A percentile compares a stretch with the other conserved stretches of the same genome.
Evolutionary conservation across 163 green algal genomes (phyloP).

Genomic region (Scenedesmus sp.): DNA sequence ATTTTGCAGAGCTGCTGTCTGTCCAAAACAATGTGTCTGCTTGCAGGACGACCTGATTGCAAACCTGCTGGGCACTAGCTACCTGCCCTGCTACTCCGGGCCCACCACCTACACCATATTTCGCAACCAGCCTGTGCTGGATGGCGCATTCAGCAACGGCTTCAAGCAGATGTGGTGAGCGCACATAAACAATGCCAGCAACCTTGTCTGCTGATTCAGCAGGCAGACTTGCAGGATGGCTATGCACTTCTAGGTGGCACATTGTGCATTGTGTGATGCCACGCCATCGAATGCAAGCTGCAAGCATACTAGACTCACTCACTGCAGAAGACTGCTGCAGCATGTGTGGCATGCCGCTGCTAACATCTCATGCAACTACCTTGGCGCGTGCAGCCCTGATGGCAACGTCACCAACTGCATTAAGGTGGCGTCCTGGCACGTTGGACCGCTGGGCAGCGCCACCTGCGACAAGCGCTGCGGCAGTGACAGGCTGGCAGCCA

Average conservation of each 20-base stretch:
- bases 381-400: background rate
- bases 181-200: background rate
- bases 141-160: conserved; percentile 22
- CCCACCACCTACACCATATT: conserved; percentile 28
- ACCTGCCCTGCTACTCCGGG: conserved; percentile 6
- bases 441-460: background rate
- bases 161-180: conserved; percentile 30
- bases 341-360: background rate
- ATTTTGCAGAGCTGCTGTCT: background rate
- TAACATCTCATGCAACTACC: background rate
- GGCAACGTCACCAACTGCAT: background rate
- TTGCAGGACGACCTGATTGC: conserved; percentile 15
- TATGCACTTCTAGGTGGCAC: background rate
- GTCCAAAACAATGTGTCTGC: background rate
- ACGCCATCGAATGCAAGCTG: background rate
- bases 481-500: background rate
- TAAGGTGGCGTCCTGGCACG: conserved; percentile 1
- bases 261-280: background rate
- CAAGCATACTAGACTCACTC: background rate
- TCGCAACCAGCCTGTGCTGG: conserved; percentile 34
- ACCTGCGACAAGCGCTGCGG: conserved; percentile 9
- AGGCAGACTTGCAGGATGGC: too few relatives aligned
- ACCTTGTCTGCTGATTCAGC: too few relatives aligned
- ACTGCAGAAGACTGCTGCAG: background rate
- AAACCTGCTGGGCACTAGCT: conserved; percentile 9